Evolutionary conservation across 352 stramenopile genomes (phyloP).

Genomic region (Plasmopara halstedii): DNA sequence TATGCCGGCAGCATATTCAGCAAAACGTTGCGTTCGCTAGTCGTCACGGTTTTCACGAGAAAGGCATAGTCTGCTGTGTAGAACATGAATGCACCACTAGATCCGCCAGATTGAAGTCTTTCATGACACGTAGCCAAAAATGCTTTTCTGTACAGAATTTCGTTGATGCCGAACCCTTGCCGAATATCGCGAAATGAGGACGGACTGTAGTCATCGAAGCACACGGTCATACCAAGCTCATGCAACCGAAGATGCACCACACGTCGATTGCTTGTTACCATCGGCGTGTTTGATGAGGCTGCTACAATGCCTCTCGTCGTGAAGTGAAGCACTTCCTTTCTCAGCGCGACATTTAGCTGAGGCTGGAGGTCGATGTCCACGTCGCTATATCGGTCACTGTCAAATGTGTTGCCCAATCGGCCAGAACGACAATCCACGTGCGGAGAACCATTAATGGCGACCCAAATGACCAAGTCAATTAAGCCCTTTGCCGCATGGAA

Average conservation of each 20-base stretch:
- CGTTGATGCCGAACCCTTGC: constrained; percentile 65
- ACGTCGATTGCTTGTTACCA: constrained; percentile 35
- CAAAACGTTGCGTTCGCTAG: constrained; percentile 67
- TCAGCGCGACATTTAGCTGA: constrained; percentile 78
- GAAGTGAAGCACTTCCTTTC: constrained; percentile 86
- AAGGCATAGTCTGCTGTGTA: constrained; percentile 84
- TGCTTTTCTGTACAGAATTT: constrained; percentile 66
- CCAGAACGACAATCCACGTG: constrained; percentile 22
- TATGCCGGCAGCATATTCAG: constrained; percentile 80
- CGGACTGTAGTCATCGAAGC: constrained; percentile 74
- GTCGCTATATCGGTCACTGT: constrained; percentile 55
- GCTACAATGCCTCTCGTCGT: constrained; percentile 80
- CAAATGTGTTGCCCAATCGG: constrained; percentile 26
- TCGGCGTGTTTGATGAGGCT: constrained; percentile 55
- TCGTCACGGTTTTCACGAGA: constrained; percentile 84
- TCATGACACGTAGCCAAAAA: constrained; percentile 82
- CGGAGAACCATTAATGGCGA: constrained; percentile 58
- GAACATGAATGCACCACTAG: constrained; percentile 89
- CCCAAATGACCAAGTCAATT: constrained; percentile 81
- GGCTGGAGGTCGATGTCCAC: constrained; percentile 75
- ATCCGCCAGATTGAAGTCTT: constrained; percentile 70
- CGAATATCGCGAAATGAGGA: constrained; percentile 72
- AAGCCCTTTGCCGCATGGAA: constrained; percentile 69
- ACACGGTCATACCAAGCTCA: constrained; percentile 74
- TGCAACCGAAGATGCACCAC: constrained; percentile 71